phyloP scores from a whole-genome alignment of 2,329 filamentous ascomycete species.

The Arachnopeziza araneosa region DNA sequence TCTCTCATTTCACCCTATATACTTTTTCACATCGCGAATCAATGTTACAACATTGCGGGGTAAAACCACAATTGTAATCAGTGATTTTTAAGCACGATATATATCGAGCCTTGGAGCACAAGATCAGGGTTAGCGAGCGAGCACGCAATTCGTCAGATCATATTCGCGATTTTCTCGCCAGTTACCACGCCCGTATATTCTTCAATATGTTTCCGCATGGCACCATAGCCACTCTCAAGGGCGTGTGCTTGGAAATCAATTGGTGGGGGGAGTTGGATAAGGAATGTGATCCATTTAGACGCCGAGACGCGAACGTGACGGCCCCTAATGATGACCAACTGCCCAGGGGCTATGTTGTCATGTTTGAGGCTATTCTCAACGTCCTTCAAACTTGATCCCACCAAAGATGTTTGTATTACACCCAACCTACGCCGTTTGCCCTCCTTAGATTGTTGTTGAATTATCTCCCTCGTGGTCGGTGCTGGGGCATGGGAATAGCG shows the following conservation, averaged over 20 bases:
- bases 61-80: constrained; percentile 3
- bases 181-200: neutral
- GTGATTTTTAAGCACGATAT: constrained; percentile 7
- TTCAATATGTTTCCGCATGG: neutral
- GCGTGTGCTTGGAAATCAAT: neutral
- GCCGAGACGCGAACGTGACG: neutral
- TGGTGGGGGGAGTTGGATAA: neutral
- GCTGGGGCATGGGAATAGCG: no score
- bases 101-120: neutral
- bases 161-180: constrained; percentile 1
- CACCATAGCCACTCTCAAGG: neutral
- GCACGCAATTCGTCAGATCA: constrained; percentile 8
- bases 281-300: neutral
- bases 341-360: neutral
- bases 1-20: neutral
- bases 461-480: neutral
- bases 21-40: neutral
- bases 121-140: neutral
- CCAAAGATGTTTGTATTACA: neutral
- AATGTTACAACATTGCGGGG: neutral
- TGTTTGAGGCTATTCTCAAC: neutral
- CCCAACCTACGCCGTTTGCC: neutral
- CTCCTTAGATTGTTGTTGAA: neutral
- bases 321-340: neutral
- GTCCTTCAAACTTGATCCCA: neutral